Conservation (phyloP, 305 asterid genomes). For the Fraxinus velutina region DNA sequence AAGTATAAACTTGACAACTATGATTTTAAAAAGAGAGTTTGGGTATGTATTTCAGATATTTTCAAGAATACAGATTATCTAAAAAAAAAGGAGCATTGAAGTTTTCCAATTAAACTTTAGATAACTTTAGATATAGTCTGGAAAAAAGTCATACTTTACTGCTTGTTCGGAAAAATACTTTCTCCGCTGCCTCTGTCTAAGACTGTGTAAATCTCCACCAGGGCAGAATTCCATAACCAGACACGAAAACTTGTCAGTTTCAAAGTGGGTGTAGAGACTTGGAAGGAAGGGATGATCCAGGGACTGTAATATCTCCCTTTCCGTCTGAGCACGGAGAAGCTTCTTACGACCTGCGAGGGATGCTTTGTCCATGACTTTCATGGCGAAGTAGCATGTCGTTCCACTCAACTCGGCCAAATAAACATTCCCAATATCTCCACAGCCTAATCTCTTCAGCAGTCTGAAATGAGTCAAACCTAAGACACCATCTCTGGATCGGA, state of each 20-base stretch:
- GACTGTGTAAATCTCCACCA: slow-evolving; percentile 51
- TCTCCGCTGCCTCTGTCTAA: slow-evolving; percentile 51
- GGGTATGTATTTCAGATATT: neutral
- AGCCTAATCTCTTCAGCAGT: slow-evolving; percentile 47
- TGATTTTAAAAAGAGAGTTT: neutral
- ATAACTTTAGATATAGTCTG: neutral
- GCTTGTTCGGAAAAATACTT: slow-evolving; percentile 56
- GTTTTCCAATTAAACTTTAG: neutral
- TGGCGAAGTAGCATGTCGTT: slow-evolving; percentile 44
- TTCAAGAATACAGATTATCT: neutral
- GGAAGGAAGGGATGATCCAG: slow-evolving; percentile 56
- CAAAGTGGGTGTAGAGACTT: slow-evolving; percentile 41
- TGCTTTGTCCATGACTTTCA: slow-evolving; percentile 54
- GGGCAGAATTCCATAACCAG: slow-evolving; percentile 62
- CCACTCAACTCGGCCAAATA: slow-evolving; percentile 51
- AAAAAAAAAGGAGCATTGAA: neutral
- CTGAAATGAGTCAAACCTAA: slow-evolving; percentile 47
- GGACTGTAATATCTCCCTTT: slow-evolving; percentile 48
- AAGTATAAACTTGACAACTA: neutral
- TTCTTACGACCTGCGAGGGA: slow-evolving; percentile 48
- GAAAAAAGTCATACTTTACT: slow-evolving; percentile 38
- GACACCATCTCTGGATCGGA: slow-evolving; percentile 37
- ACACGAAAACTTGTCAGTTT: slow-evolving; percentile 48
- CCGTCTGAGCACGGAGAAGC: slow-evolving; percentile 49
- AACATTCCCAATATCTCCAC: slow-evolving; percentile 57